Evolutionary conservation across 805 yeast species (phyloP).

Genomic region (Kurtzmaniella cleridarum): DNA sequence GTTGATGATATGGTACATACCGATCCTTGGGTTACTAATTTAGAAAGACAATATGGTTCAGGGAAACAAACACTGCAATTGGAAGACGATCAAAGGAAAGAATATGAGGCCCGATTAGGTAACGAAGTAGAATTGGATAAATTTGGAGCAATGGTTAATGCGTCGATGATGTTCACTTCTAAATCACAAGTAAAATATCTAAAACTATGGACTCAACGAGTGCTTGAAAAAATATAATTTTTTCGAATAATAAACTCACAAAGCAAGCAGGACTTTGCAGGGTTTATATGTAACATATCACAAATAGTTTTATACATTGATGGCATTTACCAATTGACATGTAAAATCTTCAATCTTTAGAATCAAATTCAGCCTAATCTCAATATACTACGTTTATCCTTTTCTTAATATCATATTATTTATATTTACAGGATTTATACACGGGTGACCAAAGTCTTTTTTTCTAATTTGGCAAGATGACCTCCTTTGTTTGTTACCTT

Average conservation of each 20-base stretch:
- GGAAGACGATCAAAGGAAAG: constrained; percentile 14
- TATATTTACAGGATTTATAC: too few relatives aligned
- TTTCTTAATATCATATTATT: too few relatives aligned
- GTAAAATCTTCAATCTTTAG: too few relatives aligned
- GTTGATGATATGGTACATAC: constrained; percentile 50
- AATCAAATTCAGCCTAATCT: too few relatives aligned
- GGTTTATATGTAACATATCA: too few relatives aligned
- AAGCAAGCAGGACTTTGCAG: too few relatives aligned
- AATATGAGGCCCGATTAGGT: constrained; percentile 26
- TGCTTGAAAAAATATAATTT: constrained; percentile 4
- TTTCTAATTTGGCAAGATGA: constrained; percentile 56
- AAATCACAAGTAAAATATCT: constrained; percentile 25
- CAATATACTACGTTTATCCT: too few relatives aligned
- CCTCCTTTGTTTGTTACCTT: constrained; percentile 45
- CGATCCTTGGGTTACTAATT: constrained; percentile 57
- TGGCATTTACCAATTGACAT: constrained; percentile 85
- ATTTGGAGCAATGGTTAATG: constrained; percentile 32
- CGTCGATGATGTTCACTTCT: constrained; percentile 24
- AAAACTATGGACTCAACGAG: constrained; percentile 25
- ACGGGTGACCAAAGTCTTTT: constrained; percentile 24
- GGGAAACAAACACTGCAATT: constrained; percentile 9
- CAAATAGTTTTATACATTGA: too few relatives aligned
- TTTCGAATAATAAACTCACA: constrained; percentile 1
- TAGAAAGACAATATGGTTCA: constrained; percentile 38
- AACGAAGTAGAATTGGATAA: constrained; percentile 24